Base-by-base conservation (phyloP, 2,329 filamentous ascomycete species). In the Fusarium globosum region DNA sequence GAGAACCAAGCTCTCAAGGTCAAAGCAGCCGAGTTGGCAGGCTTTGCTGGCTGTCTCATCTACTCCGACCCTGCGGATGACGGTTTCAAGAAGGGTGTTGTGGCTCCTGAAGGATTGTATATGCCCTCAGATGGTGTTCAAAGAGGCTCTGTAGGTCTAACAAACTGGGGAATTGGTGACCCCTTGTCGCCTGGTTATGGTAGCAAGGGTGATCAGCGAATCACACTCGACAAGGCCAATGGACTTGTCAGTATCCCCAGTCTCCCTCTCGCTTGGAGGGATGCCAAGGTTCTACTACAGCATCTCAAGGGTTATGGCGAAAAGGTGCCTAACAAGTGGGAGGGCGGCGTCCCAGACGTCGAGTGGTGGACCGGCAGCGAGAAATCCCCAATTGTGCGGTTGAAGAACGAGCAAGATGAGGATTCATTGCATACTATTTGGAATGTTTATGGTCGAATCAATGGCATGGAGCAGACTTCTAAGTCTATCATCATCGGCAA, bases 1-100 rank as follows among this genome's bases (percentile, higher is more conserved):
- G 85, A 85, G 5, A 93, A 97, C 79, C 86, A 89, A 11, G 93
- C 90, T 4, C 83, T 97, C 76, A 98, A 98, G 82, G 89, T 99
- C 77, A 97, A 96, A 83, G 93, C 94, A 15, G 96, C 96, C 2
- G 94, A 98, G 82, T 81, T 94, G 76, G 94, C 93, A 20, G 96
- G 96, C 4, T 96, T 95, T 72, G 90, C 88, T 4, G 96, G 96
- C 20, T 97, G 94, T 77, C 89, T 99, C 63, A 93, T 97, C 65
- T 99, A 98, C 84, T 97, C 92, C 58, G 96, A 98, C 80, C 96
- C 96, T 1, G 87, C 88, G 4, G 93, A 98, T 57, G 93, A 97
- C 79, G 95, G 95, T 3, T 96, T 95, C 77, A 82, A 89, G 35
- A 89, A 89, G 74, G 95, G 95, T 8, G 86, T 90, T 2, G 87